These are phyloP conservation scores for Cercospora sesami DNA, from an alignment of 2,329 filamentous ascomycete species.

Conservation along the genomic window DNA sequence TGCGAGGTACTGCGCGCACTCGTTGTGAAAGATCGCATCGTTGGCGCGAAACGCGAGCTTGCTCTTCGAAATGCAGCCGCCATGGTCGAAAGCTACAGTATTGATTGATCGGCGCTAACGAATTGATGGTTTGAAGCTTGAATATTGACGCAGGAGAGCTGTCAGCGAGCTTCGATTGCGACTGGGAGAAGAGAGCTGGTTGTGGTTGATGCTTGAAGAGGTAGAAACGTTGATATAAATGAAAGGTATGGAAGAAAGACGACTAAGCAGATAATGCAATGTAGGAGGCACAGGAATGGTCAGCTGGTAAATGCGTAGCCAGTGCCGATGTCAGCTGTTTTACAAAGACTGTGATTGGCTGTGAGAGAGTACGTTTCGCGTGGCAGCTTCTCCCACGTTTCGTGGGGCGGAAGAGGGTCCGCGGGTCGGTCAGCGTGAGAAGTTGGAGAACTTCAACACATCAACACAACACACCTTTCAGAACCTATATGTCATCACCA, in stretches of 20 bases:
- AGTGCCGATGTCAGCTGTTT: neutral
- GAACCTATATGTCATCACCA: neutral
- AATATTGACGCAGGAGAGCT: neutral
- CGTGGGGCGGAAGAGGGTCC: neutral
- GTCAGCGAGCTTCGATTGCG: neutral
- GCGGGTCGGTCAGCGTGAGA: neutral
- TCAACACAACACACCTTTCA: neutral
- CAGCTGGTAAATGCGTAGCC: conserved; percentile 4
- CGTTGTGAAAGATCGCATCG: conserved; percentile 28
- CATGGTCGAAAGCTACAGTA: conserved; percentile 1
- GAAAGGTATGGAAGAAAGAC: neutral
- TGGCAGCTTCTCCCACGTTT: neutral
- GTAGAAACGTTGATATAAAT: neutral
- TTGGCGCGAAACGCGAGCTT: neutral
- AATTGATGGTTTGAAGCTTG: neutral
- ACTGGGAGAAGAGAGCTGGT: neutral
- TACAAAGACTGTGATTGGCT: neutral
- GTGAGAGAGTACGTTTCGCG: neutral
- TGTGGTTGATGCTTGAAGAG: neutral
- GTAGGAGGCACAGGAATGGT: neutral
- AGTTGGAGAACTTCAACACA: neutral
- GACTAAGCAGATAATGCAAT: neutral
- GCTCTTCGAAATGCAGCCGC: neutral
- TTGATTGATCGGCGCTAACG: neutral
- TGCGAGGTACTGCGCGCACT: conserved; percentile 27